Base-by-base conservation (phyloP, 2,329 filamentous ascomycete genomes). In the Aureobasidium mangrovei region DNA sequence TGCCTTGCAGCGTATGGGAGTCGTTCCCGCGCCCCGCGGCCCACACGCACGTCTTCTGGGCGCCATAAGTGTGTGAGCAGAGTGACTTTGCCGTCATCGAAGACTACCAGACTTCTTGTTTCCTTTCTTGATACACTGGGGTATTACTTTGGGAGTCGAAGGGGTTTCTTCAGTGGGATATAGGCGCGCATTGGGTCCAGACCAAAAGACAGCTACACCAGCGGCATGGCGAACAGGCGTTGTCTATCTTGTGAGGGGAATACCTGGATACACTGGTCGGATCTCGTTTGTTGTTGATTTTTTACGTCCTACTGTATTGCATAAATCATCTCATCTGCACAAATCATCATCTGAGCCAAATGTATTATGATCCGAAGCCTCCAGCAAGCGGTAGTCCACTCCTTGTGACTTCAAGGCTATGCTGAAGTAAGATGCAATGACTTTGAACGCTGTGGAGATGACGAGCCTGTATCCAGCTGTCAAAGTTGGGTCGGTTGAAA, bases 1-100 rank as follows among this genome's bases (percentile, higher is more conserved):
- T 58, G 89, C 89, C 28, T 69, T 86, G 57, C 79, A 76, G 64
- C 79, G 53, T n/a, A 42, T 59, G 44, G 57, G 57, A 6, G 44
- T 56, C 26, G 35, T 57, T 9, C 55, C 57, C 26, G 39, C 43
- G 9, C 46, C 54, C 31, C 46, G 39, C 24, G 33, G 45, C 43
- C 38, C 42, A 9, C 43, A 54, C 32, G 33, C 42, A 3, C 51
- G 40, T 32, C 35, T 54, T 7, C 35, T 45, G 24, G 51, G 51
- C 28, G 35, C 51, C 36, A 45, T 54, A 41, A 54, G 49, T 32
- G 49, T 38, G 9, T 53, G 33, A 28, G 24, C 24, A 39, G n/a
- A 9, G 7, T 28, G 7, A 26, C 5, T 26, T 2, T 32, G 27
- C n/a, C 12, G 8, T 4, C 18, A n/a, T 26, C 12, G 10, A 4